These are phyloP conservation scores for Adansonia grandidieri DNA, from an alignment of 441 rosid genomes.

Conservation along the genomic window DNA sequence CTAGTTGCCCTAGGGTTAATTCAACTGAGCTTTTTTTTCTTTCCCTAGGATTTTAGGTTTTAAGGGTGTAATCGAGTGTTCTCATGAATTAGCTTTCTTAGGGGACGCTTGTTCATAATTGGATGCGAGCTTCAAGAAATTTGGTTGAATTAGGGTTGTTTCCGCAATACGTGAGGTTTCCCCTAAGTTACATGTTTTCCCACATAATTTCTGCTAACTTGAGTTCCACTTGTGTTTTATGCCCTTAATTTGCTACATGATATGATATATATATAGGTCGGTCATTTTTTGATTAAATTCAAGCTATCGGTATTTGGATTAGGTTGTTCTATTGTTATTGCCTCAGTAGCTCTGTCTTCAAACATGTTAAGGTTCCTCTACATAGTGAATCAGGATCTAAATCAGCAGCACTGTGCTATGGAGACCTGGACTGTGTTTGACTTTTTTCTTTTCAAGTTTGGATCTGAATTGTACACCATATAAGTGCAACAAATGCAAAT, in stretches of 20 bases:
- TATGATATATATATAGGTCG: not conserved
- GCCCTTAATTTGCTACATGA: conserved; percentile 1
- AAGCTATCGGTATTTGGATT: conserved; percentile 21
- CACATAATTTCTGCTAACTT: not conserved
- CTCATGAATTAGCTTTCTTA: not conserved
- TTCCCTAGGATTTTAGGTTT: conserved; percentile 11
- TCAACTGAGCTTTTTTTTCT: not conserved
- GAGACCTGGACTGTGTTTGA: not conserved
- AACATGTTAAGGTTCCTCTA: not conserved
- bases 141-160: conserved; percentile 42
- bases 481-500: not conserved
- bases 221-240: not conserved
- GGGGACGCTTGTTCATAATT: not conserved
- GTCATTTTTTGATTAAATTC: not conserved
- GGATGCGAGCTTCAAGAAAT: conserved; percentile 6
- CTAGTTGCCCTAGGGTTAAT: conserved; percentile 26
- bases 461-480: not conserved
- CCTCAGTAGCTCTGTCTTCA: not conserved
- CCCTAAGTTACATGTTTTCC: not conserved
- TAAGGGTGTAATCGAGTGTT: not conserved
- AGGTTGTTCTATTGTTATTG: not conserved
- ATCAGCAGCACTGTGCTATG: not conserved
- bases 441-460: not conserved
- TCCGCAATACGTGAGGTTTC: not conserved
- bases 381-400: not conserved